phyloP scores from a whole-genome alignment of 73 alveolate species.

The Tetrahymena malaccensis region DNA sequence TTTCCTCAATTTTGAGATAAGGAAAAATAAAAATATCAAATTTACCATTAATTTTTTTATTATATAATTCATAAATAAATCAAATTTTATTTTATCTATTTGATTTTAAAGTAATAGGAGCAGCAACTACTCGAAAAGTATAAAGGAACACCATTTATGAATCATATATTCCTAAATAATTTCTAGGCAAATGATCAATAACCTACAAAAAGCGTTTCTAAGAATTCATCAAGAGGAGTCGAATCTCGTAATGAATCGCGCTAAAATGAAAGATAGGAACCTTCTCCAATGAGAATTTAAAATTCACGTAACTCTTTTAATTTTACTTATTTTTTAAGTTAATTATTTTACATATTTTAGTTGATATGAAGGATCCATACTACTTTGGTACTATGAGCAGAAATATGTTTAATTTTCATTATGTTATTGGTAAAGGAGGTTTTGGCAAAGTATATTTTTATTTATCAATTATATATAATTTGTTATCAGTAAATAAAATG shows the following conservation, averaged over 20 bases:
- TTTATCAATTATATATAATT: neutral
- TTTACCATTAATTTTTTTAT: neutral
- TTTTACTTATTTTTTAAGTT: neutral
- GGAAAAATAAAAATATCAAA: neutral
- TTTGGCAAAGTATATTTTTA: constrained; percentile 16
- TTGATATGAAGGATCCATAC: neutral
- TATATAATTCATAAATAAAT: neutral
- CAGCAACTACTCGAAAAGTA: neutral
- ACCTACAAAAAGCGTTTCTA: neutral
- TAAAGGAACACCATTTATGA: neutral
- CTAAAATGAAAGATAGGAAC: neutral
- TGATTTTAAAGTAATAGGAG: neutral
- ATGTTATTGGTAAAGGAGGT: constrained; percentile 42
- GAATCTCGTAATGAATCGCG: neutral
- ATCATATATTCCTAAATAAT: neutral
- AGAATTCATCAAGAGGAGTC: neutral
- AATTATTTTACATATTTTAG: neutral
- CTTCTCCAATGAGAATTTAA: neutral
- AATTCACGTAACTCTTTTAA: neutral
- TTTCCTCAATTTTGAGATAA: neutral
- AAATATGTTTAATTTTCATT: neutral
- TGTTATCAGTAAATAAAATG: too few relatives aligned
- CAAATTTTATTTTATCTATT: neutral
- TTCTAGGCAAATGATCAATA: neutral
- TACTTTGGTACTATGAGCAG: neutral